Conservation (phyloP, 2,329 filamentous ascomycete genomes). For the Teratosphaeria nubilosa region DNA sequence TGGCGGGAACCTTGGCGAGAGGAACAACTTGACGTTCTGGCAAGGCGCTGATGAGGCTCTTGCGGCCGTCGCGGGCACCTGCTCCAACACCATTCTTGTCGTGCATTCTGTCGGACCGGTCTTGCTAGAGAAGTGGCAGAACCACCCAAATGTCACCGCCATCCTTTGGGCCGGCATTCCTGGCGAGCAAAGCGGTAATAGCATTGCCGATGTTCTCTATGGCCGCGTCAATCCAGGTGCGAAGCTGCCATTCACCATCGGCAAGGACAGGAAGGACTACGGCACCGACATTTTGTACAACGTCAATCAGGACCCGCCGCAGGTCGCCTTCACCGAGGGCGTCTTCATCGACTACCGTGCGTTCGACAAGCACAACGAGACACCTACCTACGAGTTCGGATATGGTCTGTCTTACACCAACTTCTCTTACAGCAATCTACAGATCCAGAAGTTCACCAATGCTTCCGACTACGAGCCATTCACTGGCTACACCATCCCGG, state of each 20-base stretch:
- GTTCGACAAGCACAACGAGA: conserved; percentile 57
- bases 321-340: conserved; percentile 66
- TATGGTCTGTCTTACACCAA: conserved; percentile 72
- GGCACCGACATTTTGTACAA: conserved; percentile 60
- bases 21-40: conserved; percentile 89
- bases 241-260: conserved; percentile 63
- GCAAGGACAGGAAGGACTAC: conserved; percentile 55
- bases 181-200: conserved; percentile 72
- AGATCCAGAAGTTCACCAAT: conserved; percentile 65
- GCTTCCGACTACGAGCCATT: conserved; percentile 63
- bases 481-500: conserved; percentile 50
- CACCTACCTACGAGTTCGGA: conserved; percentile 72
- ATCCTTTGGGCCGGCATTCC: conserved; percentile 74
- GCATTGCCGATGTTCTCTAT: conserved; percentile 70
- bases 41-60: conserved; percentile 69
- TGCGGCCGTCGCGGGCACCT: conserved; percentile 63
- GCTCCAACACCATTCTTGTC: conserved; percentile 84
- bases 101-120: conserved; percentile 79
- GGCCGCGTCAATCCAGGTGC: conserved; percentile 67
- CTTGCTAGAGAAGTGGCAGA: conserved; percentile 61
- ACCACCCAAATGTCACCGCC: conserved; percentile 69
- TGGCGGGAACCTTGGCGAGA: conserved; percentile 75
- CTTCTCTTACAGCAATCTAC: conserved; percentile 61
- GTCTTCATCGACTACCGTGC: conserved; percentile 73
- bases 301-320: conserved; percentile 55